Conservation (phyloP, 768 basidiomycete genomes). For the Termitomyces sp. region DNA sequence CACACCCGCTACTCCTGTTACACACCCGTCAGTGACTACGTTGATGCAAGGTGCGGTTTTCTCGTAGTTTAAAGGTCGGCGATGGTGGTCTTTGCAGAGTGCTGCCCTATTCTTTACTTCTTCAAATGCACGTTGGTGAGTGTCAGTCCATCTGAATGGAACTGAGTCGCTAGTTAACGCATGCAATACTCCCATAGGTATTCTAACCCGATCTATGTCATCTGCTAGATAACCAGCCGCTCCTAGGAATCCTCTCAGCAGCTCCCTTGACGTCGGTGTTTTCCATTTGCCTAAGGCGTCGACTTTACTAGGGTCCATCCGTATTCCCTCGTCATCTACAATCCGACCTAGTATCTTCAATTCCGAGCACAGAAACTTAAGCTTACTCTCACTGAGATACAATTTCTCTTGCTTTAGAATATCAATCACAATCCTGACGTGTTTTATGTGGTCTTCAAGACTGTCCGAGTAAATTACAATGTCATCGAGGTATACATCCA, state of each 20-base stretch:
- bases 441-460: conserved; percentile 8
- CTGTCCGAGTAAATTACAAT: conserved; percentile 10
- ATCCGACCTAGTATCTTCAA: conserved; percentile 26
- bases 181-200: conserved; percentile 23
- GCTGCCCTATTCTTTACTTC: conserved; percentile 19
- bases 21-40: too few species aligned
- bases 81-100: background rate
- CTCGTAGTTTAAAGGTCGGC: conserved; percentile 14
- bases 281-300: conserved; percentile 24
- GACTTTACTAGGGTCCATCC: conserved; percentile 32
- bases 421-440: conserved; percentile 12
- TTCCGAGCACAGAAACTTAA: conserved; percentile 20
- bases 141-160: conserved; percentile 11
- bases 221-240: conserved; percentile 27
- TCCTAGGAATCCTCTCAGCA: conserved; percentile 27
- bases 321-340: conserved; percentile 17
- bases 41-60: too few species aligned
- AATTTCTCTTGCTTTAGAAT: conserved; percentile 24
- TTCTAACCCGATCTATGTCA: conserved; percentile 5
- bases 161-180: conserved; percentile 10
- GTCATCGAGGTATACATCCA: conserved; percentile 11
- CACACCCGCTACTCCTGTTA: too few species aligned
- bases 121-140: conserved; percentile 20
- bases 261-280: conserved; percentile 19
- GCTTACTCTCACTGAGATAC: conserved; percentile 27